Evolutionary conservation across 192 early-diverging fungal genomes (phyloP).

Genomic region (Lobosporangium transversale): DNA sequence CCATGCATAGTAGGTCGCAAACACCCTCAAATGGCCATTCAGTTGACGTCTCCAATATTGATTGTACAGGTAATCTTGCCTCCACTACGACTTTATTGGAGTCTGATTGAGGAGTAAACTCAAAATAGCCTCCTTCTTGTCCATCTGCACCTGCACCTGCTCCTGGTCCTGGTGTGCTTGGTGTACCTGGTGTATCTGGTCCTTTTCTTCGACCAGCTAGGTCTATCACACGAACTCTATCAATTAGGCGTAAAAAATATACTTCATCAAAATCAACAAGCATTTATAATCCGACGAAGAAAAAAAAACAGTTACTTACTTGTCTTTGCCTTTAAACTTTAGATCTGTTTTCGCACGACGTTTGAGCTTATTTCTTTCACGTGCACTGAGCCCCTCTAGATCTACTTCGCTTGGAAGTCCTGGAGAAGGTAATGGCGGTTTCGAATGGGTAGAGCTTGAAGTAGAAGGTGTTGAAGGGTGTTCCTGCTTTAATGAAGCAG

Average conservation of each 20-base stretch:
- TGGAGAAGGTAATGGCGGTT: conserved; percentile 27
- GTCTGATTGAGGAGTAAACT: conserved; percentile 68
- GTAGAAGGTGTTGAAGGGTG: conserved; percentile 36
- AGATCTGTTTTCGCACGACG: conserved; percentile 84
- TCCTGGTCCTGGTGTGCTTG: conserved; percentile 17
- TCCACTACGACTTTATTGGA: conserved; percentile 76
- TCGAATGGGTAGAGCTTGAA: not conserved
- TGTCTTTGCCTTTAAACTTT: conserved; percentile 78
- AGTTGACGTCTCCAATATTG: conserved; percentile 42
- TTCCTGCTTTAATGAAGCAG: conserved; percentile 25
- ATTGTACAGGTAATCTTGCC: conserved; percentile 62
- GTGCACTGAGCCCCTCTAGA: conserved; percentile 85
- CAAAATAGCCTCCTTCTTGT: conserved; percentile 60
- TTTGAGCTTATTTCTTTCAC: conserved; percentile 90
- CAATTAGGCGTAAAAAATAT: too few relatives aligned
- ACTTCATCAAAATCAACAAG: too few relatives aligned
- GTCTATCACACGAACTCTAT: conserved; percentile 60
- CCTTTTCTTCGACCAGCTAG: conserved; percentile 37
- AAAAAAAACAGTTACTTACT: too few relatives aligned
- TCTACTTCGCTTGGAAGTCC: conserved; percentile 55
- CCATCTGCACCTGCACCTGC: conserved; percentile 15
- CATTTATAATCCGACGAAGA: too few relatives aligned
- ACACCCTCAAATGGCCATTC: conserved; percentile 69
- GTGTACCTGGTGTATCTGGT: conserved; percentile 39
- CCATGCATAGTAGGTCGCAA: conserved; percentile 66